These are phyloP conservation scores for Phytophthora capsici DNA, from an alignment of 352 stramenopile genomes.

Conservation along the genomic window DNA sequence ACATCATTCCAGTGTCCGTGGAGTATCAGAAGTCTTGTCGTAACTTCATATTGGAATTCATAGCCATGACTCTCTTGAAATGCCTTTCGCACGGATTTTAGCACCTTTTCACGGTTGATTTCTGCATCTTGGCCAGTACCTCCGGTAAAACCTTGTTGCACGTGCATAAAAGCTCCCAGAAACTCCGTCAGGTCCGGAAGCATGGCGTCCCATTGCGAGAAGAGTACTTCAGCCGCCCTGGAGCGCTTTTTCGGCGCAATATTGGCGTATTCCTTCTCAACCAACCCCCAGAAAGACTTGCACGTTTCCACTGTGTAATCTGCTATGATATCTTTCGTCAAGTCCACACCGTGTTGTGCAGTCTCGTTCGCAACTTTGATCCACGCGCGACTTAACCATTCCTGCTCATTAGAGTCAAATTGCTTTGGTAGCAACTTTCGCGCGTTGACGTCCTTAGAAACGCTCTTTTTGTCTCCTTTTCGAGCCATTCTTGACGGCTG, in stretches of 20 bases:
- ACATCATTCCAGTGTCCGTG: neutral
- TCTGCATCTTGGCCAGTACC: constrained; percentile 6
- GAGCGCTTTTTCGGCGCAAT: neutral
- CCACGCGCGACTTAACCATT: constrained; percentile 3
- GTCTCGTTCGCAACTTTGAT: neutral
- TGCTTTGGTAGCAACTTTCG: neutral
- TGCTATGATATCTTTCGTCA: neutral
- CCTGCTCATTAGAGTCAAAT: neutral
- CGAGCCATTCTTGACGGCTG: neutral
- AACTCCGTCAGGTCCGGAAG: neutral
- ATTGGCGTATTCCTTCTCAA: constrained; percentile 3
- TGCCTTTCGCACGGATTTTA: neutral
- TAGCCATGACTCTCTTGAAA: neutral
- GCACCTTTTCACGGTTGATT: neutral
- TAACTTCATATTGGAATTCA: constrained; percentile 4
- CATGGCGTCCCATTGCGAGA: neutral
- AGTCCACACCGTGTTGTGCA: neutral
- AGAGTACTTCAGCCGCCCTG: neutral
- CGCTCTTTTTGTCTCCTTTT: neutral
- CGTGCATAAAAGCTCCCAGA: neutral
- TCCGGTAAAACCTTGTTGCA: neutral
- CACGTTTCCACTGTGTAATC: neutral
- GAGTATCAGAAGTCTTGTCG: constrained; percentile 2
- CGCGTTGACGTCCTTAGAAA: neutral
- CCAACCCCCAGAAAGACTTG: neutral